Evolutionary conservation across 768 basidiomycete species (phyloP), one percentile per base, ranked within the genome.

Genomic region (Favolaschia claudopus): DNA sequence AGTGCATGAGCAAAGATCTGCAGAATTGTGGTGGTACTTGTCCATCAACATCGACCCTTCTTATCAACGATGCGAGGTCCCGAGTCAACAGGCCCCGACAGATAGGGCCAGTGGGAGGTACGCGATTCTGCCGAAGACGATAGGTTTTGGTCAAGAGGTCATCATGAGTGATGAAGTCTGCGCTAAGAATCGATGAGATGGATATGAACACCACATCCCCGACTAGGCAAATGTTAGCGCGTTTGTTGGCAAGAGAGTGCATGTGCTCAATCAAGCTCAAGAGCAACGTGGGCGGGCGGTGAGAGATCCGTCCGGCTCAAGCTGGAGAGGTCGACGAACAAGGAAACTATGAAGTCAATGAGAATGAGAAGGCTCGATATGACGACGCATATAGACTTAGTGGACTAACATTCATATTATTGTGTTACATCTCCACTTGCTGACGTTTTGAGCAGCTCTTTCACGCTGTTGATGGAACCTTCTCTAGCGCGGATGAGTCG

Each of bases 401-500:
- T n/a, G n/a, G n/a, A n/a, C n/a, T 48, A 19, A 20, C 7, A 44
- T 28, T 28, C 42, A 29, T 4, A 25, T 33, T 37, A 45, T 43
- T 43, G 20, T 5, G 28, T 31, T 48, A 36, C 45, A 39, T 44
- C 32, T 24, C 28, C 25, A 20, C 29, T 48, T 43, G 47, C 47
- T 69, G 65, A 15, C 64, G 65, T 63, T 84, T 87, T 40, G 77
- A 92, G 76, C 13, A 89, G 68, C 9, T 64, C 67, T 68, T 87
- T 87, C 36, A 91, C 85, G 49, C 78, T 83, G 39, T 79, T 82
- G 59, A 93, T 84, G 0, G 89, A 83, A 51, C 82, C 85, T 71
- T 92, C 88, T 60, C 92, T 77, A 0, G 90, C 90, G 49, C 79
- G 81, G 22, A 93, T 78, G 28, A 93, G 82, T 25, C 90, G 82